Percentiles rank a stretch among this genome's conserved stretches.
These are phyloP conservation scores for Crithidia expoeki DNA, from an alignment of 208 protist genomes.

Conservation along the genomic window DNA sequence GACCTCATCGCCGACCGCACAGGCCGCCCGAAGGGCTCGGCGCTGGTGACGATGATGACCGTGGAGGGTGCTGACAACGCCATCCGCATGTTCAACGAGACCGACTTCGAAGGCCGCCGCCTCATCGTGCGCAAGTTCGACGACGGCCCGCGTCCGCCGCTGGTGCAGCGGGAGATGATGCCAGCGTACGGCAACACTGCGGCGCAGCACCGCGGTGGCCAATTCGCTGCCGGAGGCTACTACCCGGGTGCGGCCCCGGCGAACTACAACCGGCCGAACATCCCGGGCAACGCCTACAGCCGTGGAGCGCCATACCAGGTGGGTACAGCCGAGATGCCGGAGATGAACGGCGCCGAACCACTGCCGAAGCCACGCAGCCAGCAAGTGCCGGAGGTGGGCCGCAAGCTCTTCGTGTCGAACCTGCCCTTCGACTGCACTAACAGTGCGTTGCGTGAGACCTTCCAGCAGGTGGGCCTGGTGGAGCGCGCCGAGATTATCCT, in stretches of 20 bases:
- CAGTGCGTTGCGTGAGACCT: constrained; percentile 72
- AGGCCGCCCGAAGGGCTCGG: constrained; percentile 81
- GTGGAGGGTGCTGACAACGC: constrained; percentile 68
- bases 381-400: constrained; percentile 67
- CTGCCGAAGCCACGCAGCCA: constrained; percentile 84
- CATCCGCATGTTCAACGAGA: constrained; percentile 85
- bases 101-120: constrained; percentile 86
- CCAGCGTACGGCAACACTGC: constrained; percentile 46
- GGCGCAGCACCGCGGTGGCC: constrained; percentile 27
- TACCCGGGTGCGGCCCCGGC: constrained; percentile 18
- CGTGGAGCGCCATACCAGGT: constrained; percentile 27
- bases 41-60: constrained; percentile 84
- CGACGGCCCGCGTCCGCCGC: constrained; percentile 74
- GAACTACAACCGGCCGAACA: constrained; percentile 26
- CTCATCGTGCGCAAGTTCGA: constrained; percentile 87
- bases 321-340: constrained; percentile 18
- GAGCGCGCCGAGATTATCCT: constrained; percentile 81
- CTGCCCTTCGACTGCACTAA: constrained; percentile 84
- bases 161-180: constrained; percentile 84
- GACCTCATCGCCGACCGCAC: constrained; percentile 83
- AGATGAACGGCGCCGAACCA: constrained; percentile 39
- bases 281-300: constrained; percentile 17
- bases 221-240: constrained; percentile 24
- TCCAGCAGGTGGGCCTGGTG: constrained; percentile 80
- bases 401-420: constrained; percentile 83